Base-by-base conservation (phyloP, 2,329 filamentous ascomycete genomes). In the Didymella arachidicola region DNA sequence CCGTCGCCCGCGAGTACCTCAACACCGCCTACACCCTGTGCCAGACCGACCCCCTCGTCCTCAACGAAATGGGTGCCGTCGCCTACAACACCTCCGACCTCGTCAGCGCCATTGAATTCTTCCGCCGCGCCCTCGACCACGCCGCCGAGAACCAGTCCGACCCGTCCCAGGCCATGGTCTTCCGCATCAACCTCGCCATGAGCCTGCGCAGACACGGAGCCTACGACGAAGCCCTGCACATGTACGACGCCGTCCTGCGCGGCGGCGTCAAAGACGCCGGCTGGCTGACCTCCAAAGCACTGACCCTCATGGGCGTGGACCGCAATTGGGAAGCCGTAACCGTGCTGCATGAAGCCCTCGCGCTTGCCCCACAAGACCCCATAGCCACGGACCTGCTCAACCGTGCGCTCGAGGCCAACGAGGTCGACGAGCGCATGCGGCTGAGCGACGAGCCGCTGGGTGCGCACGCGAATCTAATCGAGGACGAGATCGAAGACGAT, bases 51-150 rank as follows among this genome's bases (percentile, higher is more conserved):
- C 95, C 95, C 0, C 80, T 98, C 6, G 86, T 99, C 4, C 83
- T 99, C 54, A 99, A 99, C 74, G 95, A 99, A 79, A 89, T 98
- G 79, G 96, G 94, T 4, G 89, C 98, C 4, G 93, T 97, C n/a
- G 89, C 92, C 65, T 99, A 97, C 73, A 93, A 98, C 74, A 92
- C 97, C 74, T 88, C 91, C 66, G 86, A 90, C 49, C 85, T 92
- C 7, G 83, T 87, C 59, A 88, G 90, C 25, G 92, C 95, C 0
- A 87, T 91, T 10, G 84, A 87, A 29, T 86, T 93, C 62, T 98
- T 99, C 76, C 83, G 84, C 7, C 86, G 88, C 61, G 91, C 95
- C 0, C 84, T 99, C 18, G 81, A 84, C 46, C 86, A 97, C 52
- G 91, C 93, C 2, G 85, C 88, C 4, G 89, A 94, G 36, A 92